Base-by-base conservation (phyloP, 2,329 filamentous ascomycete species). In the Epichloe festucae region DNA sequence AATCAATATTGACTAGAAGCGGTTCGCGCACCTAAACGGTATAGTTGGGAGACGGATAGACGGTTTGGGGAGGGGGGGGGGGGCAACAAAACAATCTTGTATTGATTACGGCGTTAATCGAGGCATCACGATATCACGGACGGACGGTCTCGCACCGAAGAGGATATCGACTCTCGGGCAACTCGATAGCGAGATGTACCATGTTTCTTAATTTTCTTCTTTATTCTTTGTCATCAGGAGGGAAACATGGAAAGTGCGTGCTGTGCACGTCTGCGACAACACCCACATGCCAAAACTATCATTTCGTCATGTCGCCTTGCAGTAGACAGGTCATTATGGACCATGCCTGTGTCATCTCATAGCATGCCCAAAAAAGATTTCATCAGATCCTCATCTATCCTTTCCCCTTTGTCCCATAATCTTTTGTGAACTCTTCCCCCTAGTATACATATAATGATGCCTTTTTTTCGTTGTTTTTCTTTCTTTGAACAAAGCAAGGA, bases 1-100 rank as follows among this genome's bases (percentile, higher is more conserved):
- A 10, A 48, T 56, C 34, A 46, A 51, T 21, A 52, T 55, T 17
- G 51, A 55, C 45, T 54, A 49, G 27, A 31, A 11, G 27, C 3
- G 27, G 27, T 11, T 31, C 27, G 27, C 27, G 27, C 27, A 31
- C 1, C 27, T 10, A 4, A 31, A 10, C 27, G 27, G 8, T 31
- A 31, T 31, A 10, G 27, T 10, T 31, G 27, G 8, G 27, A 31
- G 27, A 31, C 3, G 27, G 8, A 31, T 10, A 10, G 8, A 31
- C 27, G 27, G 27, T 31, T 31, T 1, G 23, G 7, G 23, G 23
- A 6, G 23, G 7, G 27, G 27, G 7, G 27, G 27, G 27, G 1
- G 8, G 8, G 27, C 8, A 31, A 10, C 27, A 11, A 31, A 31
- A 31, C 27, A 10, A 31, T 11, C 1, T 11, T 31, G 8, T 10